phyloP scores from a whole-genome alignment of 345 rosid species.

The Dipteronia dyeriana region DNA sequence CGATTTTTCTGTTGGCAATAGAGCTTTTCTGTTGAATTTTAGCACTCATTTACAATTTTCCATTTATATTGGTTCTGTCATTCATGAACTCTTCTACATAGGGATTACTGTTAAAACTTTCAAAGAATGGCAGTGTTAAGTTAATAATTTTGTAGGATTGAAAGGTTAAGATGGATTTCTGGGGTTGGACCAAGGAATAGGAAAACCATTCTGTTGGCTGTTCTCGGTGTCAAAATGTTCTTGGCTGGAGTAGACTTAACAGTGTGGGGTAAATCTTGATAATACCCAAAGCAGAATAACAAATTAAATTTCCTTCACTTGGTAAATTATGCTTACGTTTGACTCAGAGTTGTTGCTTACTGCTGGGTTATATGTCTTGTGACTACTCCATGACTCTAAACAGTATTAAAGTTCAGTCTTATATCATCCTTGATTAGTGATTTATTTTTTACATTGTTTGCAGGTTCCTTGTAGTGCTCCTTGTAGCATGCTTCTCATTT shows the following conservation, averaged over 20 bases:
- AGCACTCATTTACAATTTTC: not conserved
- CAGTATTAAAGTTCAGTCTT: not conserved
- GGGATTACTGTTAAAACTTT: not conserved
- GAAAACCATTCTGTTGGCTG: not conserved
- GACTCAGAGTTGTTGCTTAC: not conserved
- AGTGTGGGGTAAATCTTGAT: not conserved
- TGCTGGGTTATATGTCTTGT: not conserved
- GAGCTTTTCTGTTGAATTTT: constrained; percentile 1
- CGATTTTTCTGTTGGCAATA: not conserved
- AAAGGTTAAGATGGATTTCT: constrained; percentile 7
- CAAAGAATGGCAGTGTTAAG: not conserved
- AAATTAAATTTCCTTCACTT: not conserved
- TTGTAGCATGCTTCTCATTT: constrained; percentile 79
- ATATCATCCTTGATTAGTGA: constrained; percentile 7
- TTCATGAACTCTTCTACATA: not conserved
- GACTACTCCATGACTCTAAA: constrained; percentile 13
- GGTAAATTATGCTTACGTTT: not conserved
- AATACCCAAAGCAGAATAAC: not conserved
- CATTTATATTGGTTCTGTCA: not conserved
- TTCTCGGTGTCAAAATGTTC: constrained; percentile 9
- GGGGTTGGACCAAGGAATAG: too few relatives aligned
- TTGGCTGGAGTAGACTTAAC: not conserved
- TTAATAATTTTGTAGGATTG: not conserved
- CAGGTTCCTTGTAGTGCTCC: constrained; percentile 85
- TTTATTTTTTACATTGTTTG: constrained; percentile 26